Evolutionary conservation across 768 basidiomycete genomes (phyloP).

Genomic region (Coprinellus aureogranulatus): DNA sequence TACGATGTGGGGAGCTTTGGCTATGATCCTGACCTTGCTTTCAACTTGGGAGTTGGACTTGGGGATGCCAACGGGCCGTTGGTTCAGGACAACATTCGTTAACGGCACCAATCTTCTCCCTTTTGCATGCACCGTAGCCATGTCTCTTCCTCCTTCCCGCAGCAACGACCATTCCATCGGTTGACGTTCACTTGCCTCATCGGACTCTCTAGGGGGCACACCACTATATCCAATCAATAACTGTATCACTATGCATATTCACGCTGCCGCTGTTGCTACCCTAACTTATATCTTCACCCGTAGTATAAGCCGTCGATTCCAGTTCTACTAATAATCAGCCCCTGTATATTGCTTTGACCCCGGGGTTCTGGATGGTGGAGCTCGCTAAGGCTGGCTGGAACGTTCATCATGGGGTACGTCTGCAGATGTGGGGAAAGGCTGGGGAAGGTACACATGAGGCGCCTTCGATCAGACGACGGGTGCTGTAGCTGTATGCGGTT

Average conservation of each 20-base stretch:
- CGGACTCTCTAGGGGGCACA: neutral
- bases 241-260: slow-evolving; percentile 1
- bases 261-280: neutral
- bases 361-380: too few species aligned
- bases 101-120: slow-evolving; percentile 6
- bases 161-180: neutral
- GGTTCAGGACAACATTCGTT: slow-evolving; percentile 34
- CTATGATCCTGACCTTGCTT: slow-evolving; percentile 75
- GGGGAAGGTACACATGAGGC: neutral
- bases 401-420: neutral
- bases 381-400: too few species aligned
- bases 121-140: slow-evolving; percentile 1
- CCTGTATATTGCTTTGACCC: too few species aligned
- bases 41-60: slow-evolving; percentile 41
- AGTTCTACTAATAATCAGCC: neutral
- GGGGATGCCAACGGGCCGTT: slow-evolving; percentile 31
- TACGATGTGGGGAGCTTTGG: slow-evolving; percentile 76
- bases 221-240: neutral
- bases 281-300: neutral
- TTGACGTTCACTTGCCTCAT: neutral
- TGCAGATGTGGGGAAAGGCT: neutral
- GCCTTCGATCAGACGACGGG: neutral
- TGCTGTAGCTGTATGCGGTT: neutral
- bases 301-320: too few species aligned
- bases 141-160: neutral